phyloP scores from a whole-genome alignment of 331 rosid genomes.

The Arachis monticola region DNA sequence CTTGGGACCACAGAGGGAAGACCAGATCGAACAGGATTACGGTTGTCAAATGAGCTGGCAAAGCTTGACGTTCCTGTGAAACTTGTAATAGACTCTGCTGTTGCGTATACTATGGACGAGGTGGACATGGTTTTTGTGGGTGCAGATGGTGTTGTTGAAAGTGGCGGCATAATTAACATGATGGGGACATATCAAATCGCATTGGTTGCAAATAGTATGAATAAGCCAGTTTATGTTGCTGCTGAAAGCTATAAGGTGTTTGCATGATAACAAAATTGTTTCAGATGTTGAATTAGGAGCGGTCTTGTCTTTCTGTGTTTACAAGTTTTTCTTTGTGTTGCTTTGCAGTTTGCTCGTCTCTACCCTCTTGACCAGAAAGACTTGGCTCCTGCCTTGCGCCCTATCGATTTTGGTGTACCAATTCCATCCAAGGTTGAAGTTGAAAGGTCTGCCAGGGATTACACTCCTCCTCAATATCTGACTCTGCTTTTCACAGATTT shows the following conservation, averaged over 20 bases:
- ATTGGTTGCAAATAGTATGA: constrained; percentile 83
- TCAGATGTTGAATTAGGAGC: background rate
- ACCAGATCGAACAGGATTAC: constrained; percentile 85
- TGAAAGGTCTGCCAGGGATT: constrained; percentile 82
- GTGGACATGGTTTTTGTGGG: constrained; percentile 95
- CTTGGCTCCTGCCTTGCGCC: constrained; percentile 80
- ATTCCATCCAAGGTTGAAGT: constrained; percentile 88
- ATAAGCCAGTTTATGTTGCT: constrained; percentile 85
- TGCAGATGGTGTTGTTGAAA: constrained; percentile 92
- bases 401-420: constrained; percentile 85
- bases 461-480: constrained; percentile 86
- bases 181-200: constrained; percentile 95
- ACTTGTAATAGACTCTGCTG: constrained; percentile 87
- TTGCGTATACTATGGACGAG: constrained; percentile 86
- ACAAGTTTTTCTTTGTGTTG: background rate
- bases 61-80: constrained; percentile 90
- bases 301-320: background rate
- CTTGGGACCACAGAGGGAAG: constrained; percentile 74
- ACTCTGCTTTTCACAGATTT: constrained; percentile 83
- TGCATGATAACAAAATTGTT: background rate
- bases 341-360: constrained; percentile 81
- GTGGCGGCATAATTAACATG: constrained; percentile 93
- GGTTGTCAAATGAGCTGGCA: constrained; percentile 76
- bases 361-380: constrained; percentile 93
- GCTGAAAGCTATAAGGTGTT: constrained; percentile 93